Conservation (phyloP, 345 rosid genomes). For the Rubroshorea leprosula region DNA sequence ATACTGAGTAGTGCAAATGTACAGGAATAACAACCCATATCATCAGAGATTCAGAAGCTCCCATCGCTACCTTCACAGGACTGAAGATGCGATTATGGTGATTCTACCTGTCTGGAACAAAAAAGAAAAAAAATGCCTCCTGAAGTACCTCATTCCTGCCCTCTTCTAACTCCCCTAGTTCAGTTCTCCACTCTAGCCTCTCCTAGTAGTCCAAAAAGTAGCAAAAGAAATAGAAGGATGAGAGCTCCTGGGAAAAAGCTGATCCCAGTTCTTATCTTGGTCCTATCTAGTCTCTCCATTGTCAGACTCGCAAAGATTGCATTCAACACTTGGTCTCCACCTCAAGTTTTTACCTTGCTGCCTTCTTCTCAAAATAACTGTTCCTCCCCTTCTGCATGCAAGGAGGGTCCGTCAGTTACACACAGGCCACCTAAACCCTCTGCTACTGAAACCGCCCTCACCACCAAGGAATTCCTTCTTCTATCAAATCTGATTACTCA, state of each 20-base stretch:
- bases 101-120: constrained; percentile 11
- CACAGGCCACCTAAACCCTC: constrained; percentile 10
- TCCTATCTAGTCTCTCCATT: constrained; percentile 55
- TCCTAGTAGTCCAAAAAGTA: constrained; percentile 28
- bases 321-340: constrained; percentile 39
- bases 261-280: constrained; percentile 52
- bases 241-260: constrained; percentile 48
- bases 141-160: constrained; percentile 36
- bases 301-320: constrained; percentile 53
- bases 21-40: constrained; percentile 11
- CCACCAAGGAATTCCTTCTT: constrained; percentile 59
- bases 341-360: constrained; percentile 24
- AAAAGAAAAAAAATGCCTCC: constrained; percentile 53
- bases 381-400: constrained; percentile 28
- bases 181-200: constrained; percentile 46
- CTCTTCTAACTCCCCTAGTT: constrained; percentile 35
- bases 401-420: constrained; percentile 14
- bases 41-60: constrained; percentile 10
- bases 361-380: constrained; percentile 27
- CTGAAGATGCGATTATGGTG: constrained; percentile 26
- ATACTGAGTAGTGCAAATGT: background rate
- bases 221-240: constrained; percentile 37
- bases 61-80: constrained; percentile 15
- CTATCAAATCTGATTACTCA: constrained; percentile 37
- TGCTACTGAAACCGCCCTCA: constrained; percentile 23